Evolutionary conservation across 192 early-diverging fungal genomes (phyloP), one percentile per base, ranked within the genome.

Genomic region (Entomortierella lignicola): DNA sequence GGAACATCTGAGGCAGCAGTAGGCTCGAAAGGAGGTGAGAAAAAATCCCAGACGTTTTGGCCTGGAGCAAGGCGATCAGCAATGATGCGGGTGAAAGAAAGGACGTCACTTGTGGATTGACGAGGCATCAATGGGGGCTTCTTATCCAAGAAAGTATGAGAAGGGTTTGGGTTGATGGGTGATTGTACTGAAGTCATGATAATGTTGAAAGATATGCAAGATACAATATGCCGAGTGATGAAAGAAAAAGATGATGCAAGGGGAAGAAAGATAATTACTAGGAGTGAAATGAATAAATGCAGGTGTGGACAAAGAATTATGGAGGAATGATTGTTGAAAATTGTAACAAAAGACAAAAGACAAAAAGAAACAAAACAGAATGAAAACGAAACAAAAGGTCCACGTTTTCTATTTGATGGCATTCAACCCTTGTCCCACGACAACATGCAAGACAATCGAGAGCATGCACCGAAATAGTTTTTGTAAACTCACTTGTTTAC

Each of bases 81-180:
- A 27, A 79, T 79, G 67, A 79, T 79, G 34, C 61, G 75, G 5
- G 75, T 79, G 63, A 79, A 79, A 23, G 75, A 79, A 31, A 79
- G 67, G 50, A 79, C 57, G 61, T 79, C 75, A 51, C 47, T 70
- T 20, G 75, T 79, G 17, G 75, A 79, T 51, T 79, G 75, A 10
- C 75, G 66, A 13, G 75, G 75, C 17, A 79, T 27, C 39, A 79
- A 43, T 0, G 68, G 74, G 0, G 66, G 67, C 13, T 66, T 79
- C 50, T 79, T 69, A 30, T 66, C 67, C 62, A 79, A 25, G 63
- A 79, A 79, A 27, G 75, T 79, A 20, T 79, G 75, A 27, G 63
- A 48, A 1, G 67, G 63, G 29, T 61, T 64, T 21, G 69, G 54
- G 17, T 39, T 50, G 25, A 18, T 34, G n/a, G 66, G 53, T 10